Base-by-base conservation (phyloP, 345 rosid genomes). In the Atalantia buxifolia region DNA sequence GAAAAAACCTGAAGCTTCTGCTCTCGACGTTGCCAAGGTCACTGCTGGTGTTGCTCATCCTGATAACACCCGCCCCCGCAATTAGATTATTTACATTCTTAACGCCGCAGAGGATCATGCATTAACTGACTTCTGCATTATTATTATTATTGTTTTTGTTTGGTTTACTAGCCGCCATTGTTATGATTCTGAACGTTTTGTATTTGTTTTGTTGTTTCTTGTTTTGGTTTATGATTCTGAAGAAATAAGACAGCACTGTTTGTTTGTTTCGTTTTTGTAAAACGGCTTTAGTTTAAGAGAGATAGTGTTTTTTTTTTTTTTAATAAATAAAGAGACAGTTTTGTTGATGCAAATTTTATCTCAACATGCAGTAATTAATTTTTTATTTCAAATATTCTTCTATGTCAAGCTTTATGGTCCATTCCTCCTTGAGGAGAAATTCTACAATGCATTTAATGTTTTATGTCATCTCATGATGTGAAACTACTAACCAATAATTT, bases 1-100 rank as follows among this genome's bases (percentile, higher is more conserved):
- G 81, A 90, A 89, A 83, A 86, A 87, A 80, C 88, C 89, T 27
- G 89, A 88, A 60, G 85, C 90, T 36, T 77, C 93, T 0, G 97
- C 94, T 0, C 59, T 84, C 14, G 98, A 93, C 4, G 97, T 90
- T 1, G 97, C 94, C 57, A 91, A 86, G 77, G 97, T 88, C 77
- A 55, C 88, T 0, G 57, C 86, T 35, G 91, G 91, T 1, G 83
- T 86, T 4, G 79, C 84, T 55, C 69, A 71, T 48, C 80, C 90
- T 9, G 85, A 79, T 8, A 84, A 81, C 78, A 89, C 92, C 63
- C 89, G 19, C 69, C 92, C 92, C 69, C 87, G 84, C 77, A 33
- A 42, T 4, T 75, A 75, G 69, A 42, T 59, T 36, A 4, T 73
- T 25, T 27, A 7, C 22, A 65, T 4, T 65, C 36, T 5, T 65